Evolutionary conservation across 371 early-diverging fungal genomes (phyloP).

Genomic region (Mortierella sp.): DNA sequence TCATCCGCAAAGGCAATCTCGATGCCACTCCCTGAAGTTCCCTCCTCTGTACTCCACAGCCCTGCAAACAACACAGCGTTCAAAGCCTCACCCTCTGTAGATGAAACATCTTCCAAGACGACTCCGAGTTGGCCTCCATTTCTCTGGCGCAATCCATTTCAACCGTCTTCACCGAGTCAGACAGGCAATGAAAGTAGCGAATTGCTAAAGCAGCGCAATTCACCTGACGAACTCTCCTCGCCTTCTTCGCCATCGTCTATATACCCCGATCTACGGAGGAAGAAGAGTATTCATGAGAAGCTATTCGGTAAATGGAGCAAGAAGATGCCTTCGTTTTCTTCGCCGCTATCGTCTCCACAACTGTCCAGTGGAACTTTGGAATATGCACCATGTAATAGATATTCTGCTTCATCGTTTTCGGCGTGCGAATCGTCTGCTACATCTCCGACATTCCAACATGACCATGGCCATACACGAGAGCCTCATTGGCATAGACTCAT

Average conservation of each 20-base stretch:
- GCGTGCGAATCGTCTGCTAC: neutral
- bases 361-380: neutral
- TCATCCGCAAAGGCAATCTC: neutral
- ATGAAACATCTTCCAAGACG: neutral
- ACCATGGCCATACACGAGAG: neutral
- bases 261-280: constrained; percentile 3
- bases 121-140: neutral
- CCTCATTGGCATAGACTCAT: neutral
- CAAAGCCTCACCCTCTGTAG: neutral
- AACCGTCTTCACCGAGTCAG: neutral
- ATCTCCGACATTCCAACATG: neutral
- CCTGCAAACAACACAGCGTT: neutral
- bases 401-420: neutral
- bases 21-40: neutral
- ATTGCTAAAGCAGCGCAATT: constrained; percentile 1
- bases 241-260: neutral
- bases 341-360: neutral
- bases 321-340: neutral
- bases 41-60: neutral
- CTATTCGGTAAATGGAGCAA: constrained; percentile 17
- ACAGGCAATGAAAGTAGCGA: neutral
- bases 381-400: neutral
- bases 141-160: neutral
- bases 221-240: neutral
- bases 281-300: constrained; percentile 19